These are phyloP conservation scores for Irpex lacteus DNA, from an alignment of 1,284 basidiomycete species.

Conservation along the genomic window DNA sequence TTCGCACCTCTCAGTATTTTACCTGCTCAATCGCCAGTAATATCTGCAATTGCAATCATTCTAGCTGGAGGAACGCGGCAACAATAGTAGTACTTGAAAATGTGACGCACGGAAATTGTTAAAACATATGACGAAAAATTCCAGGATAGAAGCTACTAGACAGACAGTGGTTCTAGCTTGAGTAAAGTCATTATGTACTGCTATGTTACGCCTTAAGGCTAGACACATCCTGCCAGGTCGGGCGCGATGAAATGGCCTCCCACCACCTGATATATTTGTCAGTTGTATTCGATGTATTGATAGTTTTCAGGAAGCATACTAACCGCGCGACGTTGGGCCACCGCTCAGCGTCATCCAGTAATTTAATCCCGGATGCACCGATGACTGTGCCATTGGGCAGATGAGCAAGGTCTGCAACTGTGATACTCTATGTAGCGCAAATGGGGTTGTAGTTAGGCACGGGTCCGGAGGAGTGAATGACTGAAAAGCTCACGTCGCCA, in stretches of 20 bases:
- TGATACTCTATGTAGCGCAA: not conserved
- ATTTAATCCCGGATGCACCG: not conserved
- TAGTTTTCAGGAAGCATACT: not conserved
- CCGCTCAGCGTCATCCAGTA: not conserved
- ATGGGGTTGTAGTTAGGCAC: not conserved
- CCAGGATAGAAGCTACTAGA: too few relatives aligned
- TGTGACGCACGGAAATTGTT: too few relatives aligned
- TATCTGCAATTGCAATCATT: too few relatives aligned
- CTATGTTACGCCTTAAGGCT: too few relatives aligned
- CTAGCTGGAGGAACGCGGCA: too few relatives aligned
- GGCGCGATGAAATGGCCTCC: conserved; percentile 2
- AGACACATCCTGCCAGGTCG: not conserved
- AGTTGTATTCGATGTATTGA: too few relatives aligned
- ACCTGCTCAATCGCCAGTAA: too few relatives aligned
- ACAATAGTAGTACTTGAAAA: too few relatives aligned
- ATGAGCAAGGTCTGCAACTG: not conserved
- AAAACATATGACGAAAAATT: too few relatives aligned
- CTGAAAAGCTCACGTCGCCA: not conserved
- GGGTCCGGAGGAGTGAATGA: not conserved
- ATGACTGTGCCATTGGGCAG: not conserved
- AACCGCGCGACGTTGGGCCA: not conserved
- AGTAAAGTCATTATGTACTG: too few relatives aligned
- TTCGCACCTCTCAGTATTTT: too few relatives aligned
- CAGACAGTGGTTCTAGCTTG: too few relatives aligned
- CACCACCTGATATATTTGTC: not conserved